Percentiles rank a stretch among this genome's conserved stretches.
phyloP scores from a whole-genome alignment of 331 rosid genomes.

The Malus hybrid region DNA sequence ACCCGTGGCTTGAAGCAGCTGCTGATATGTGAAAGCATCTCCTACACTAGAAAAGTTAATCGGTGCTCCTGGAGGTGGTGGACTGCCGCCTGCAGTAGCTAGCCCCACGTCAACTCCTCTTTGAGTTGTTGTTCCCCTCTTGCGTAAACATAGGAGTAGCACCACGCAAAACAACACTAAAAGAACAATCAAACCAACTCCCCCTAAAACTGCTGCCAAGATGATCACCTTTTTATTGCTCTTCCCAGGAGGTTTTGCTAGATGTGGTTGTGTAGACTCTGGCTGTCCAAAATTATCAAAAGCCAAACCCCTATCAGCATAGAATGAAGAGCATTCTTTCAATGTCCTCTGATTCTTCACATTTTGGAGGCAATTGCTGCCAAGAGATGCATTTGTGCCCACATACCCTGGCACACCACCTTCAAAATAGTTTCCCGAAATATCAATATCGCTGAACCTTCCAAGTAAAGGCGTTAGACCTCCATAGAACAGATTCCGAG shows the following conservation, averaged over 20 bases:
- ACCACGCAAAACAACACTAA: conserved; percentile 28
- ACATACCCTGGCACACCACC: conserved; percentile 45
- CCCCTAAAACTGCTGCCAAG: conserved; percentile 72
- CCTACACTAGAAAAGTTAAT: conserved; percentile 52
- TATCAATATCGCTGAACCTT: conserved; percentile 55
- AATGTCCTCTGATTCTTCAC: conserved; percentile 44
- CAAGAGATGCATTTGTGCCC: conserved; percentile 34
- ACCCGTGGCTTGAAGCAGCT: conserved; percentile 68
- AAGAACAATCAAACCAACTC: conserved; percentile 45
- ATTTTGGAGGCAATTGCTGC: conserved; percentile 60
- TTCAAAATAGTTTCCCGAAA: conserved; percentile 69
- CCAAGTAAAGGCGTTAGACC: conserved; percentile 35
- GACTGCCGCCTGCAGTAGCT: conserved; percentile 41
- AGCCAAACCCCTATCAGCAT: conserved; percentile 46
- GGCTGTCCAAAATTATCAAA: conserved; percentile 63
- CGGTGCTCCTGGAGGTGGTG: conserved; percentile 40
- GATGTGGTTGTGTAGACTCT: conserved; percentile 28
- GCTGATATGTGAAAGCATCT: conserved; percentile 61
- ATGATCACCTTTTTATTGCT: conserved; percentile 52
- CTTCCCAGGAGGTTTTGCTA: conserved; percentile 25
- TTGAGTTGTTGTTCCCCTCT: conserved; percentile 33
- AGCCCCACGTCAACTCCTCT: conserved; percentile 58
- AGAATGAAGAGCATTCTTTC: conserved; percentile 56
- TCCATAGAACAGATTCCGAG: conserved; percentile 70
- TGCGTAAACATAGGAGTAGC: conserved; percentile 28